Percentiles rank a stretch among this genome's conserved stretches.
phyloP scores from a whole-genome alignment of 140 eudicot species.

The Stevia rebaudiana region DNA sequence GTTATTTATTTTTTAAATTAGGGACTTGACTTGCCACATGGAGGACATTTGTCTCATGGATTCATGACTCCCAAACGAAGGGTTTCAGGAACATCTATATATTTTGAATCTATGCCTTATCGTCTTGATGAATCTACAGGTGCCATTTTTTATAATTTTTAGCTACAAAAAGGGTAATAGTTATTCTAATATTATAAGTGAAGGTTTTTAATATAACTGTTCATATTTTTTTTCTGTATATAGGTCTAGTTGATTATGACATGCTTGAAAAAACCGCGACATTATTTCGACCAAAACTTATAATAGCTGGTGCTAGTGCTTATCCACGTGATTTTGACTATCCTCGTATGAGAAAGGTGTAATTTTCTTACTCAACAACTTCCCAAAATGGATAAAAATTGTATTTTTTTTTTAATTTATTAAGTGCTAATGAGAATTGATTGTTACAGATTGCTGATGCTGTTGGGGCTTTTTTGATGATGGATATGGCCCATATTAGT shows the following conservation, averaged over 20 bases:
- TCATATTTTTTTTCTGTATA: background rate
- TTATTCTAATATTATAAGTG: background rate
- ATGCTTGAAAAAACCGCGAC: slow-evolving; percentile 93
- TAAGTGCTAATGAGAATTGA: slow-evolving; percentile 14
- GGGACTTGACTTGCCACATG: slow-evolving; percentile 98
- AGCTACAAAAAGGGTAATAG: background rate
- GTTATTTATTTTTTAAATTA: slow-evolving; percentile 13
- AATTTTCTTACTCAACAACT: background rate
- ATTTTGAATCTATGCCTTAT: slow-evolving; percentile 96
- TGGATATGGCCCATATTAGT: slow-evolving; percentile 99
- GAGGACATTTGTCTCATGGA: slow-evolving; percentile 96
- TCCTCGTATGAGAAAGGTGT: slow-evolving; percentile 93
- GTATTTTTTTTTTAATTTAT: background rate
- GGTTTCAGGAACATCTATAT: slow-evolving; percentile 91
- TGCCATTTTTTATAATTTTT: background rate
- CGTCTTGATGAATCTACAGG: slow-evolving; percentile 97
- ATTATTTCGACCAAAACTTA: slow-evolving; percentile 86
- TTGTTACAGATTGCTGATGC: slow-evolving; percentile 65
- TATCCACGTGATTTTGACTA: slow-evolving; percentile 96
- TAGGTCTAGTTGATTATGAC: slow-evolving; percentile 90
- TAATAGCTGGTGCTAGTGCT: slow-evolving; percentile 99
- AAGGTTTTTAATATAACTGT: slow-evolving; percentile 2
- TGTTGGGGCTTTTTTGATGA: slow-evolving; percentile 96
- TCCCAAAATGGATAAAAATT: background rate
- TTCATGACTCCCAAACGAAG: slow-evolving; percentile 95